These are phyloP conservation scores for Arachis stenosperma DNA, from an alignment of 306 rosid genomes.

Conservation along the genomic window DNA sequence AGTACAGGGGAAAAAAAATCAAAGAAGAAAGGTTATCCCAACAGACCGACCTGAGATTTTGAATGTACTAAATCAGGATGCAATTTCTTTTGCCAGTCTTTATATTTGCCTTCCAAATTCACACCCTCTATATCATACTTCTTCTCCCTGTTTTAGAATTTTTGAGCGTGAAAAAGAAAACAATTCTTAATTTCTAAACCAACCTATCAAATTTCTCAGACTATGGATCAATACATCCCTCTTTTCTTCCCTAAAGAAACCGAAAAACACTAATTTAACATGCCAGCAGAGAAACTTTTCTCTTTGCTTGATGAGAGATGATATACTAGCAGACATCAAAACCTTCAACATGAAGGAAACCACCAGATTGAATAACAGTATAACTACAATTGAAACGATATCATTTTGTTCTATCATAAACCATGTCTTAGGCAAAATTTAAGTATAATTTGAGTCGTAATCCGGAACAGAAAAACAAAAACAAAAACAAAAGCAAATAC, in stretches of 20 bases:
- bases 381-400: not conserved
- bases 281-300: not conserved
- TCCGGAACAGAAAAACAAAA: not conserved
- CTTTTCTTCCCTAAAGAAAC: constrained; percentile 15
- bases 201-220: constrained; percentile 23
- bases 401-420: not conserved
- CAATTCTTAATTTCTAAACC: constrained; percentile 14
- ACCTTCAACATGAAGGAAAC: not conserved
- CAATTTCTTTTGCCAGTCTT: constrained; percentile 92
- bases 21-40: constrained; percentile 23
- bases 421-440: not conserved
- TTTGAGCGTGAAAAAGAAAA: not conserved
- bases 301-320: constrained; percentile 14
- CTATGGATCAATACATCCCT: constrained; percentile 14
- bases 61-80: constrained; percentile 99
- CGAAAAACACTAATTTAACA: not conserved
- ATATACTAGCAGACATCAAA: not conserved
- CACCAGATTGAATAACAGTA: too few relatives aligned
- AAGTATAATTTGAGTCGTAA: not conserved
- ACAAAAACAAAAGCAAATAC: not conserved
- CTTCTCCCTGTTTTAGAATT: constrained; percentile 62
- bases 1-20: not conserved
- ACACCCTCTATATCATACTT: constrained; percentile 65
- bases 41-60: constrained; percentile 72
- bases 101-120: constrained; percentile 76